These are phyloP conservation scores for Crepidotus variabilis DNA, from an alignment of 768 basidiomycete genomes.

Conservation along the genomic window DNA sequence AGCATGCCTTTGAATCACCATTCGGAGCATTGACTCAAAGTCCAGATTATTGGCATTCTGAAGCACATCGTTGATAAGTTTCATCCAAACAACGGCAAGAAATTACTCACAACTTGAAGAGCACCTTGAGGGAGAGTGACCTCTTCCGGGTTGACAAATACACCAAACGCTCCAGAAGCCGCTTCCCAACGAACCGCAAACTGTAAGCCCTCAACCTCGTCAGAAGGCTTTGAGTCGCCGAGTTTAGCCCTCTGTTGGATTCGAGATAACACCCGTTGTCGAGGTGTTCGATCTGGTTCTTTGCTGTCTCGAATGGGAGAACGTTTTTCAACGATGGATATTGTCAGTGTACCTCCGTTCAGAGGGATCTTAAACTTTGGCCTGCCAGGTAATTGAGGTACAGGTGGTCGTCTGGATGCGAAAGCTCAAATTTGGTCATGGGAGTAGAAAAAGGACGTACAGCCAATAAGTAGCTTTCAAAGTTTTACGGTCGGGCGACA, in stretches of 20 bases:
- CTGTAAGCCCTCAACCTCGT: slow-evolving; percentile 67
- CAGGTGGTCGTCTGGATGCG: slow-evolving; percentile 23
- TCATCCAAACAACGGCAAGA: neutral
- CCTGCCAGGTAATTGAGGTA: slow-evolving; percentile 24
- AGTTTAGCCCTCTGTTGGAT: slow-evolving; percentile 66
- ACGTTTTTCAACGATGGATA: slow-evolving; percentile 62
- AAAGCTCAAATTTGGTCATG: neutral
- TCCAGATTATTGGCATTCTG: slow-evolving; percentile 69
- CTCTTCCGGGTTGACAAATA: slow-evolving; percentile 48
- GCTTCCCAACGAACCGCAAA: slow-evolving; percentile 82
- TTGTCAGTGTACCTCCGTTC: slow-evolving; percentile 68
- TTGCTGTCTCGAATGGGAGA: slow-evolving; percentile 31
- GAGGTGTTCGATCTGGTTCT: slow-evolving; percentile 51
- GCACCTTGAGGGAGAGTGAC: slow-evolving; percentile 34
- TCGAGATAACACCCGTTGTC: slow-evolving; percentile 51
- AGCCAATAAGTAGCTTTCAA: slow-evolving; percentile 86
- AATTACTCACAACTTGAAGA: slow-evolving; percentile 53
- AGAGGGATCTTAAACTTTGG: slow-evolving; percentile 46
- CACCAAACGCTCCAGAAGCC: slow-evolving; percentile 61
- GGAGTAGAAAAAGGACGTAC: slow-evolving; percentile 36
- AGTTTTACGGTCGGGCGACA: slow-evolving; percentile 63
- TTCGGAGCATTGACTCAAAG: slow-evolving; percentile 64
- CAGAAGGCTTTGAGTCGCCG: slow-evolving; percentile 52
- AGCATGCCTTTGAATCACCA: slow-evolving; percentile 64
- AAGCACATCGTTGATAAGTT: neutral